Evolutionary conservation across 208 protist genomes (phyloP).

Genomic region (Trypanosoma congolense): DNA sequence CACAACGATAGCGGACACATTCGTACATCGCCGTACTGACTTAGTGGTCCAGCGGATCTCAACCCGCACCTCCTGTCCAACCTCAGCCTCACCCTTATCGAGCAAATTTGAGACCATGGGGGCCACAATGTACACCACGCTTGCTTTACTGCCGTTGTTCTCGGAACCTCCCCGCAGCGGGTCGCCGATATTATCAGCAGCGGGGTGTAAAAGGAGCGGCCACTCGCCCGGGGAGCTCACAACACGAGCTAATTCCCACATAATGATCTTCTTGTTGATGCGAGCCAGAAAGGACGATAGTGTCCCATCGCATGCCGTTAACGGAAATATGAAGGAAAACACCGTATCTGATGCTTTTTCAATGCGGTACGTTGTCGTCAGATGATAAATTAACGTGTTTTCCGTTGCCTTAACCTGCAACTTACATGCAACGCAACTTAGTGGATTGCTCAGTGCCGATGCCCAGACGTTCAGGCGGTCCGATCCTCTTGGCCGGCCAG

Average conservation of each 20-base stretch:
- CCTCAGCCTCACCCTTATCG: neutral
- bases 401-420: conserved; percentile 31
- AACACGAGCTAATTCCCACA: conserved; percentile 36
- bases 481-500: neutral
- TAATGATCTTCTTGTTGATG: conserved; percentile 30
- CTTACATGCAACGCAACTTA: conserved; percentile 8
- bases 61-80: conserved; percentile 11
- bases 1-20: conserved; percentile 14
- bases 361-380: conserved; percentile 37
- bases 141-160: conserved; percentile 13
- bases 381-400: conserved; percentile 39
- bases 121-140: conserved; percentile 10
- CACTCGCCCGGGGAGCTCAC: neutral
- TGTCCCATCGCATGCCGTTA: conserved; percentile 48
- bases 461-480: conserved; percentile 7
- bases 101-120: conserved; percentile 10
- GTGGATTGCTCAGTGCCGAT: neutral
- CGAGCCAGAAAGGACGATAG: conserved; percentile 33
- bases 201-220: conserved; percentile 21
- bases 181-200: conserved; percentile 13
- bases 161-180: conserved; percentile 17
- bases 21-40: conserved; percentile 3
- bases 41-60: conserved; percentile 21
- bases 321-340: conserved; percentile 56
- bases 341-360: conserved; percentile 3